These are phyloP conservation scores for Macrocybe gigantea DNA, from an alignment of 768 basidiomycete species.

Conservation along the genomic window DNA sequence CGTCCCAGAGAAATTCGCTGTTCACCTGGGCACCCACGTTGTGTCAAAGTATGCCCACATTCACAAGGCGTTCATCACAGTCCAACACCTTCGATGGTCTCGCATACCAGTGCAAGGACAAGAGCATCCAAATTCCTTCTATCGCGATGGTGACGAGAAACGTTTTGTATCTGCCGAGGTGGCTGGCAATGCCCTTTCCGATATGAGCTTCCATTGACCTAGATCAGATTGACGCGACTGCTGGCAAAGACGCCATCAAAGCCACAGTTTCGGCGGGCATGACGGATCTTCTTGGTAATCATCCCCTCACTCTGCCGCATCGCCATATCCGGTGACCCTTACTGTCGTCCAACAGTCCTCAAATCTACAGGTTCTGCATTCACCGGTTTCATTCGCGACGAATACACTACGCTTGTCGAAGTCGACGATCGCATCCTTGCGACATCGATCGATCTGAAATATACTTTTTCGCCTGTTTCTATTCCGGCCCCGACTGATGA, in stretches of 20 bases:
- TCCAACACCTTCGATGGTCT: conserved; percentile 82
- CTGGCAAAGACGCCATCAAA: conserved; percentile 53
- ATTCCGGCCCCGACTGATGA: conserved; percentile 46
- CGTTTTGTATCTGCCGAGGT: conserved; percentile 57
- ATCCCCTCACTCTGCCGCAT: neutral
- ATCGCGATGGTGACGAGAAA: conserved; percentile 89
- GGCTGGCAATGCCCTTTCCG: conserved; percentile 6
- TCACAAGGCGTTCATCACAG: conserved; percentile 57
- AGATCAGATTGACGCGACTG: conserved; percentile 55
- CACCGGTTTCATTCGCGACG: conserved; percentile 73
- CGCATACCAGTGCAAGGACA: conserved; percentile 53
- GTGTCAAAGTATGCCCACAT: conserved; percentile 78
- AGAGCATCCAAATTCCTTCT: conserved; percentile 75
- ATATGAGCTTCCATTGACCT: neutral
- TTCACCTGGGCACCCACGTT: conserved; percentile 81
- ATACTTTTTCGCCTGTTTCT: conserved; percentile 49
- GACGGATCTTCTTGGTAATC: conserved; percentile 73
- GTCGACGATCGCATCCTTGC: conserved; percentile 90
- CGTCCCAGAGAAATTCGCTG: conserved; percentile 76
- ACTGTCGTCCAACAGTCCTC: conserved; percentile 50
- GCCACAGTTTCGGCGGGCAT: conserved; percentile 67
- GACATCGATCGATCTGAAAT: conserved; percentile 76
- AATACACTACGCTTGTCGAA: conserved; percentile 81
- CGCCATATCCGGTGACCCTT: neutral
- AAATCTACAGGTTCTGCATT: conserved; percentile 90